Evolutionary conservation across 306 rosid genomes (phyloP).

Genomic region (Cicer cuneatum): DNA sequence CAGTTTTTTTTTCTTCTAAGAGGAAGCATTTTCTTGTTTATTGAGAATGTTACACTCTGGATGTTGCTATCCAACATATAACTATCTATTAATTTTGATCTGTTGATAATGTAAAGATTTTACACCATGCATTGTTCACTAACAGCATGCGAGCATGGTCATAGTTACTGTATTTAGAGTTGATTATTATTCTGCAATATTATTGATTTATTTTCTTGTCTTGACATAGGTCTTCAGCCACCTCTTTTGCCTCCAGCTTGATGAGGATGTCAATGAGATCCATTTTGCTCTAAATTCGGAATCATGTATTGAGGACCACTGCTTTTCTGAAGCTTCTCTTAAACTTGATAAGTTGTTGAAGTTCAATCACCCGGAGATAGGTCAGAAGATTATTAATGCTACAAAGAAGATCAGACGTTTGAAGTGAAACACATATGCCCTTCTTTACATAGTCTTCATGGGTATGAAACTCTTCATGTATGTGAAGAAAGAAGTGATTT

Average conservation of each 20-base stretch:
- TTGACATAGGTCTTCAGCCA: conserved; percentile 72
- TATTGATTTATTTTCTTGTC: conserved; percentile 34
- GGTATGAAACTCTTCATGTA: background rate
- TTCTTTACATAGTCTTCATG: background rate
- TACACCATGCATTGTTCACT: conserved; percentile 12
- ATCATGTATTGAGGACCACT: conserved; percentile 57
- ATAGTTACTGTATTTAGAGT: background rate
- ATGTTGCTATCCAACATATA: background rate
- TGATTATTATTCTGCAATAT: background rate
- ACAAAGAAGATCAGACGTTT: conserved; percentile 68
- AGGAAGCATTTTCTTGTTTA: conserved; percentile 13
- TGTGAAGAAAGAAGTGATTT: conserved; percentile 26
- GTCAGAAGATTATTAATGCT: conserved; percentile 64
- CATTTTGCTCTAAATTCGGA: conserved; percentile 75
- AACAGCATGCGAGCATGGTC: background rate
- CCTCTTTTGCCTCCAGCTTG: conserved; percentile 76
- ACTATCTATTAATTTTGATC: conserved; percentile 10
- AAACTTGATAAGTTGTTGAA: conserved; percentile 72
- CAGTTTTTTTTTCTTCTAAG: background rate
- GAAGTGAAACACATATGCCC: conserved; percentile 50
- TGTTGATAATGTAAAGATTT: background rate
- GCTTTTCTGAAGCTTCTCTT: conserved; percentile 62
- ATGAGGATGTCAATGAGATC: conserved; percentile 92
- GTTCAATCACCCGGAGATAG: conserved; percentile 70
- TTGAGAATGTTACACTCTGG: background rate